Percentiles rank a stretch among this genome's conserved stretches.
Evolutionary conservation across 164 flowering plant genomes (phyloP).

Genomic region (Umbilicus rupestris): DNA sequence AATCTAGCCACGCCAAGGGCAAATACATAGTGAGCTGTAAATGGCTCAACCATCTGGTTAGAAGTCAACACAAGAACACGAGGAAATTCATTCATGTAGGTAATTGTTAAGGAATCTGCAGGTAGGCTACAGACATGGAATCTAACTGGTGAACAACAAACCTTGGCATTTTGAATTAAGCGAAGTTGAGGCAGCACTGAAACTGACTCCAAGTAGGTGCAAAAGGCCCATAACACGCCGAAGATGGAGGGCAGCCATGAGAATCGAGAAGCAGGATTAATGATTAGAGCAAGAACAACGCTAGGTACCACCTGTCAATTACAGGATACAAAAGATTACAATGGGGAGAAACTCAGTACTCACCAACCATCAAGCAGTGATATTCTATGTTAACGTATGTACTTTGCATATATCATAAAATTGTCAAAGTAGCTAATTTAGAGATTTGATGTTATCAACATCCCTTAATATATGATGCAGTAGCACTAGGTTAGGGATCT

Average conservation of each 20-base stretch:
- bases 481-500: no score
- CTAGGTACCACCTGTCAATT: constrained; percentile 8
- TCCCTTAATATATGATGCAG: no score
- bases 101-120: no score
- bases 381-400: no score
- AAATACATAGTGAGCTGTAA: constrained; percentile 15
- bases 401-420: no score
- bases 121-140: no score
- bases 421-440: no score
- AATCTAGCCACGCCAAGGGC: constrained; percentile 13
- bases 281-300: constrained; percentile 4
- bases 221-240: constrained; percentile 10
- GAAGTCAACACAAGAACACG: background rate
- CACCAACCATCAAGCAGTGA: no score
- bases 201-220: constrained; percentile 8
- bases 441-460: no score
- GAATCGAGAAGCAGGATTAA: constrained; percentile 6
- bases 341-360: no score
- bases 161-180: constrained; percentile 14
- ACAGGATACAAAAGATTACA: background rate
- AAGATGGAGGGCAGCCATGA: background rate
- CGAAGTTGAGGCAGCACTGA: constrained; percentile 14
- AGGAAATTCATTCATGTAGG: background rate
- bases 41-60: constrained; percentile 12
- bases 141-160: no score